phyloP scores from a whole-genome alignment of 1,284 basidiomycete genomes.

The Apiotrichum gamsii region DNA sequence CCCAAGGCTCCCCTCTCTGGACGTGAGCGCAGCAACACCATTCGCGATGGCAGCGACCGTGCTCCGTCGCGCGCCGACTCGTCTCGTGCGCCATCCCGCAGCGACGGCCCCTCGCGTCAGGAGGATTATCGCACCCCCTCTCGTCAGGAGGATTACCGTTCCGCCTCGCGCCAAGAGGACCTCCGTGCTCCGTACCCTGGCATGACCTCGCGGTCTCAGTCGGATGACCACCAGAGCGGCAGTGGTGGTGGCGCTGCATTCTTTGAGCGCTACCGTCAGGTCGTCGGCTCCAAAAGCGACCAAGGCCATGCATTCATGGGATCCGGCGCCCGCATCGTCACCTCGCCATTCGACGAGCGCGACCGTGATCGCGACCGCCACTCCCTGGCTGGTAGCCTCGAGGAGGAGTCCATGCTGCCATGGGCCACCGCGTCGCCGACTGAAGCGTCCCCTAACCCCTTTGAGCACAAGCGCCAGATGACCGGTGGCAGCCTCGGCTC shows the following conservation, averaged over 20 bases:
- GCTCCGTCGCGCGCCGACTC: not conserved
- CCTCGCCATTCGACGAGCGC: too few species aligned
- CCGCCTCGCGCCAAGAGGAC: constrained; percentile 1
- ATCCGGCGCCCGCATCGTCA: not conserved
- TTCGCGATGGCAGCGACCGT: not conserved
- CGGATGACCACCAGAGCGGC: constrained; percentile 1
- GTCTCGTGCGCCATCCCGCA: not conserved
- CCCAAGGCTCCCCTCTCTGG: constrained; percentile 22
- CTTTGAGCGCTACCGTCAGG: constrained; percentile 50
- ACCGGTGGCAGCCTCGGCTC: constrained; percentile 38
- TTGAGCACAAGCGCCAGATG: constrained; percentile 23
- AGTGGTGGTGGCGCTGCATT: too few species aligned
- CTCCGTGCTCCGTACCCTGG: not conserved
- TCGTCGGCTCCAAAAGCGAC: constrained; percentile 16
- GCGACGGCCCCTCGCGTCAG: too few species aligned
- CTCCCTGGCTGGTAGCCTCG: constrained; percentile 6
- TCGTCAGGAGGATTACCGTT: constrained; percentile 2
- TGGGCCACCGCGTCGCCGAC: constrained; percentile 28
- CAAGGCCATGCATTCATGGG: constrained; percentile 7
- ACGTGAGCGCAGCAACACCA: constrained; percentile 5
- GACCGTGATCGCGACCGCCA: constrained; percentile 13
- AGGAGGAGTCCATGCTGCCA: constrained; percentile 33
- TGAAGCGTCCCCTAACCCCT: constrained; percentile 1
- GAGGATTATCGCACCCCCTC: constrained; percentile 4
- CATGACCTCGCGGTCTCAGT: constrained; percentile 1